Base-by-base conservation (phyloP, 176 grass and related monocot species). In the Paspalum notatum region DNA sequence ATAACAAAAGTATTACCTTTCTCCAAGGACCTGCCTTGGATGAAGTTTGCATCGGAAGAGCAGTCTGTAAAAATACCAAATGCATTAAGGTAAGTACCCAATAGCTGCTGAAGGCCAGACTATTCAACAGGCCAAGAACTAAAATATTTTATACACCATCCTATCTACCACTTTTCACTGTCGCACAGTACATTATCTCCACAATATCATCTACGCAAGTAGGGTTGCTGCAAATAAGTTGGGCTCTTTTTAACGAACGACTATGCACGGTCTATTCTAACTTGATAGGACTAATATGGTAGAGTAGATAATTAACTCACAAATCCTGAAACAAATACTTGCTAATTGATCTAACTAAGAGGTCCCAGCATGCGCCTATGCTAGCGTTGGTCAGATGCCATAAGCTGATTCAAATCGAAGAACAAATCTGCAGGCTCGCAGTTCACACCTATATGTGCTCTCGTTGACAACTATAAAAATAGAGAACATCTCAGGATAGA, bases 21-120 rank as follows among this genome's bases (percentile, higher is more conserved):
- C 91, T 91, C 94, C 89, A 97, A 66, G 89, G 91, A 66, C 91
- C 91, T 61, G 91, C 88, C 74, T 94, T 93, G 78, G 94, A 80
- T 77, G 91, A 97, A 80, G 94, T 93, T 86, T 97, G 91, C 47
- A 89, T 86, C 32, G 84, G 0, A 44, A 82, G 51, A 11, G 71
- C 82, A 14, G 73, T 67, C 94, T 97, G 94, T 71, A 76, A 82
- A 8, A 77, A 82, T 5, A 74, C 8, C 53, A 88, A 56, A 68
- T 17, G 39, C 61, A 57, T 62, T 82, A 74, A 70, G 4, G 24
- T 78, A 26, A 54, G 60, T 47, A 76, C 26, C 68, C 17, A 38
- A 45, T 67, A 60, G 62, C 11, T 12, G 22, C 38, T 58, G 71
- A 20, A 84, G 24, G 44, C 47, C 44, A 79, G 72, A 80, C 10